A percentile compares a stretch with the other conserved stretches of the same genome.
Evolutionary conservation across 345 rosid species (phyloP).

Genomic region (Rhizophora mangle): DNA sequence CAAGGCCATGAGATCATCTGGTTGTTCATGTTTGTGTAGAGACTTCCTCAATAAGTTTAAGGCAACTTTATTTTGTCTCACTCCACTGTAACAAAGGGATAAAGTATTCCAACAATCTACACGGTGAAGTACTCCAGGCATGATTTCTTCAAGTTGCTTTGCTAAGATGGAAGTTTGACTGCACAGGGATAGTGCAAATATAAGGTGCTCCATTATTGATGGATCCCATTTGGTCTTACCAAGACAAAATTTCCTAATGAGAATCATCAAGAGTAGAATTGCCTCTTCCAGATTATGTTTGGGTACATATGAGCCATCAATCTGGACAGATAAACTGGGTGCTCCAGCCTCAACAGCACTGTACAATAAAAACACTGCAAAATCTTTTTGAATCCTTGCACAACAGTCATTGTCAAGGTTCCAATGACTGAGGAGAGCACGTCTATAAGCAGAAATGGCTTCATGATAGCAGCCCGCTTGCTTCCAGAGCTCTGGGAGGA

Average conservation of each 20-base stretch:
- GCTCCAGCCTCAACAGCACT: slow-evolving; percentile 84
- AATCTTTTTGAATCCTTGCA: slow-evolving; percentile 81
- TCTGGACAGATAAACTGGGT: slow-evolving; percentile 69
- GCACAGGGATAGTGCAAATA: slow-evolving; percentile 69
- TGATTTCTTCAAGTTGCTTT: slow-evolving; percentile 74
- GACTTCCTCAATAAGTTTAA: slow-evolving; percentile 81
- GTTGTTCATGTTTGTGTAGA: slow-evolving; percentile 68
- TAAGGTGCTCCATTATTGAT: slow-evolving; percentile 77
- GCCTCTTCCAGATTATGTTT: slow-evolving; percentile 91
- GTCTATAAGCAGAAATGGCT: slow-evolving; percentile 74
- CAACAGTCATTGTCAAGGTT: slow-evolving; percentile 69
- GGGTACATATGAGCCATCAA: slow-evolving; percentile 76
- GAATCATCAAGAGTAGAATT: slow-evolving; percentile 80
- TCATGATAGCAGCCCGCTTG: slow-evolving; percentile 64
- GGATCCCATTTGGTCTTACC: slow-evolving; percentile 78
- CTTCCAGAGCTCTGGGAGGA: slow-evolving; percentile 84
- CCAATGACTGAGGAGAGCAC: slow-evolving; percentile 86
- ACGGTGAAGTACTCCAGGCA: slow-evolving; percentile 79
- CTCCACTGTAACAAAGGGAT: slow-evolving; percentile 73
- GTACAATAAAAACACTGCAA: slow-evolving; percentile 77
- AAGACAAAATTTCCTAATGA: slow-evolving; percentile 55
- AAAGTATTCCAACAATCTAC: slow-evolving; percentile 79
- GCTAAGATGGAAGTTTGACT: slow-evolving; percentile 69
- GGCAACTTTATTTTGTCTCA: slow-evolving; percentile 55
- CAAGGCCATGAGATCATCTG: slow-evolving; percentile 65